Conservation (phyloP, 2,329 filamentous ascomycete genomes). For the Fonsecaea nubica region DNA sequence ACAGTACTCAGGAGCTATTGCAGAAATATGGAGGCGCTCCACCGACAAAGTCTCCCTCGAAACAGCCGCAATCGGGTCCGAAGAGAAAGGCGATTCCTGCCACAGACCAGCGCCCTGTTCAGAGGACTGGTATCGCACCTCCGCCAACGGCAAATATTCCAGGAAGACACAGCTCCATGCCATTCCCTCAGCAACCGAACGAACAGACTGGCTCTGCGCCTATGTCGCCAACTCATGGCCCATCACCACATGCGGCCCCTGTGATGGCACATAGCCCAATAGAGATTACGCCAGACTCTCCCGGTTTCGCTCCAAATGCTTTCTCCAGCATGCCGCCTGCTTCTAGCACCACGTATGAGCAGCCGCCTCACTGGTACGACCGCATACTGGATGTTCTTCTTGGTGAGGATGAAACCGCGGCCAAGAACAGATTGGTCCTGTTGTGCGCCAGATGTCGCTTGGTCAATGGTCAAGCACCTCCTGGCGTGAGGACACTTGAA, state of each 20-base stretch:
- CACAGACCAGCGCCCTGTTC: slow-evolving; percentile 44
- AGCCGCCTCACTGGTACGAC: slow-evolving; percentile 83
- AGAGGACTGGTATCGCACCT: slow-evolving; percentile 63
- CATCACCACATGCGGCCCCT: slow-evolving; percentile 15
- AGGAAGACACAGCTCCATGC: slow-evolving; percentile 45
- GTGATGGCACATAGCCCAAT: slow-evolving; percentile 28
- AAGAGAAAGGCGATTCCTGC: slow-evolving; percentile 42
- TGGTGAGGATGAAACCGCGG: slow-evolving; percentile 90
- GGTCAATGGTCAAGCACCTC: slow-evolving; percentile 94
- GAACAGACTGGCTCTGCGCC: slow-evolving; percentile 18
- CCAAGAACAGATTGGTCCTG: slow-evolving; percentile 87
- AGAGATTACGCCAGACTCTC: slow-evolving; percentile 45
- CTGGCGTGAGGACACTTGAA: slow-evolving; percentile 75
- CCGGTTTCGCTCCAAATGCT: slow-evolving; percentile 57
- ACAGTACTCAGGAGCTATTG: slow-evolving; percentile 88
- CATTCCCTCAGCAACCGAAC: slow-evolving; percentile 41
- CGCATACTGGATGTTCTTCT: slow-evolving; percentile 88
- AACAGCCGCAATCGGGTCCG: slow-evolving; percentile 40
- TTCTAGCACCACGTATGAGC: slow-evolving; percentile 43
- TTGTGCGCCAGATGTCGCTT: slow-evolving; percentile 83
- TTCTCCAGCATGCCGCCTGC: slow-evolving; percentile 44
- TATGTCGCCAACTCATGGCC: slow-evolving; percentile 28
- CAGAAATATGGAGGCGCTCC: slow-evolving; percentile 87
- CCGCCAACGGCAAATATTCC: slow-evolving; percentile 71
- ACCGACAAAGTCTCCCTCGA: slow-evolving; percentile 46